Evolutionary conservation across 257 asterid species (phyloP), one percentile per base, ranked within the genome.

Genomic region (Scutellaria minor): DNA sequence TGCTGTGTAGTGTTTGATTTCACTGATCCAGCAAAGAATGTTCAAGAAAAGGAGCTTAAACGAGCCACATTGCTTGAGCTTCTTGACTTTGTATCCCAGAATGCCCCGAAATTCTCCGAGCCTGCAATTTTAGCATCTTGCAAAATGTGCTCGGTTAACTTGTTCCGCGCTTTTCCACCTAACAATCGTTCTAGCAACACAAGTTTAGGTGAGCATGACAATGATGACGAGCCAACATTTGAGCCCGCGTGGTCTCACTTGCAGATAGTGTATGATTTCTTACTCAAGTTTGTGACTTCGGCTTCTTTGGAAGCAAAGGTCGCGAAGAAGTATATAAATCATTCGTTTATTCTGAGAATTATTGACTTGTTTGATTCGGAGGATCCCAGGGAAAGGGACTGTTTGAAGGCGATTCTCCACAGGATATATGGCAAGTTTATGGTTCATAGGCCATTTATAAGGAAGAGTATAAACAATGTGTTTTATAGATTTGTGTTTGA

Each of bases 311-410:
- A 93, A 75, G 85, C 92, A 6, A 93, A 90, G 71, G 78, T 80
- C 0, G 94, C 96, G 6, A 93, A 91, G 79, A 91, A 91, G 84
- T 91, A 93, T 67, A 79, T 93, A 46, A 84, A 86, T 24, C 92
- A 86, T 76, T 71, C 86, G 9, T 91, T 89, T 70, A 85, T 93
- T 37, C 56, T 85, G 78, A 84, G 80, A 74, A 66, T 89, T 63
- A 81, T 93, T 22, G 97, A 89, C 80, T 77, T 93, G 83, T 88
- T 93, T 80, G 96, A 91, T 72, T 88, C 98, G 0, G 96, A 91
- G 78, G 98, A 93, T 85, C 98, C 97, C 9, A 81, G 98, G 73
- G 97, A 93, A 83, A 78, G 97, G 86, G 97, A 93, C 60, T 88
- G 95, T 65, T 75, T 91, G 76, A 93, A 91, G 76, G 90, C 94